phyloP scores from a whole-genome alignment of 257 asterid species.

The Ballota nigra region DNA sequence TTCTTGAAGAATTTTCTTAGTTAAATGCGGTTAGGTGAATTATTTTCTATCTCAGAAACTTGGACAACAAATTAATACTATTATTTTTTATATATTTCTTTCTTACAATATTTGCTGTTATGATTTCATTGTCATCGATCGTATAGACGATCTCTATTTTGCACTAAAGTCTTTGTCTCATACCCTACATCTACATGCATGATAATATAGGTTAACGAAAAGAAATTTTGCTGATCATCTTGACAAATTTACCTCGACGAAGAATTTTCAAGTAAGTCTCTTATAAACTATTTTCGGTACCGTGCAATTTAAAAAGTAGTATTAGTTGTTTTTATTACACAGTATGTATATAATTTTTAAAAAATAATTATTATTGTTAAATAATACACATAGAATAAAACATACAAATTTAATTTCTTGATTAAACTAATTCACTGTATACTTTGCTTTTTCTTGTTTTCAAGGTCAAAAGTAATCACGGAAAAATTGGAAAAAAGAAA shows the following conservation, averaged over 20 bases:
- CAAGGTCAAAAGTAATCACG: constrained; percentile 12
- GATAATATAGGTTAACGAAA: background rate
- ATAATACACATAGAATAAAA: too few relatives aligned
- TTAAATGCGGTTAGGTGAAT: background rate
- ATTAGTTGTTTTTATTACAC: too few relatives aligned
- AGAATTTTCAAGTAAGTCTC: too few relatives aligned
- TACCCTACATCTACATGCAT: constrained; percentile 12
- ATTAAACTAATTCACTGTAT: too few relatives aligned
- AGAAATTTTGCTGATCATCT: background rate
- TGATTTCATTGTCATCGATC: background rate
- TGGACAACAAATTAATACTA: background rate
- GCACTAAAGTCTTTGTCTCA: constrained; percentile 2
- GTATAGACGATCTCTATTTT: too few relatives aligned
- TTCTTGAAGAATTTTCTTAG: background rate
- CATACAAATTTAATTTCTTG: too few relatives aligned
- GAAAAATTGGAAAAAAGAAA: constrained; percentile 1
- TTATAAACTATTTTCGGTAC: too few relatives aligned
- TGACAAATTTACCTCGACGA: background rate
- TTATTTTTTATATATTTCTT: background rate
- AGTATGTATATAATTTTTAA: too few relatives aligned
- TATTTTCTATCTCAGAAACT: background rate
- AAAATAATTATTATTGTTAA: too few relatives aligned
- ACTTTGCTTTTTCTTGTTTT: too few relatives aligned
- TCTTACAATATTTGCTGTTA: background rate
- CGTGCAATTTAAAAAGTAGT: too few relatives aligned